Percentiles rank a stretch among this genome's conserved stretches.
These are phyloP conservation scores for Olyra latifolia DNA, from an alignment of 176 grass and related monocot genomes.

Conservation along the genomic window DNA sequence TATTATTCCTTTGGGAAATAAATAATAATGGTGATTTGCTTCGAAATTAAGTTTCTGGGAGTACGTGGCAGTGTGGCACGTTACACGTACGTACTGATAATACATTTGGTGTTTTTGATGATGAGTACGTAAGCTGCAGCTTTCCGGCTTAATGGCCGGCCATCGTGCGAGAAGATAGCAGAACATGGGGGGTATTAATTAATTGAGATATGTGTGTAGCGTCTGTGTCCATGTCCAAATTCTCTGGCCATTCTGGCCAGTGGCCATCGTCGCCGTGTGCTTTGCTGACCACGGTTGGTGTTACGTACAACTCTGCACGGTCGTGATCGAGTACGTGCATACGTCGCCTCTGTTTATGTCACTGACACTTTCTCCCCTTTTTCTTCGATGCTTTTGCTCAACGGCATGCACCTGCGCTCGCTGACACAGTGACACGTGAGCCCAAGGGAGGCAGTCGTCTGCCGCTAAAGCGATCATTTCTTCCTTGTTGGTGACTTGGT, in stretches of 20 bases:
- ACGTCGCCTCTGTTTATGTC: too few species aligned
- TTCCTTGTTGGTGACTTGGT: too few species aligned
- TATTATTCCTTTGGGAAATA: neutral
- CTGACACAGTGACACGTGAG: too few species aligned
- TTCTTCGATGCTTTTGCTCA: too few species aligned
- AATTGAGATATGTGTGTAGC: neutral
- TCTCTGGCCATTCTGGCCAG: neutral
- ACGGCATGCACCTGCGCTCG: too few species aligned
- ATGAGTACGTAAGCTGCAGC: neutral
- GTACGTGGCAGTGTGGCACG: neutral
- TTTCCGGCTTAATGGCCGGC: conserved; percentile 2
- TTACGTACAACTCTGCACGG: neutral
- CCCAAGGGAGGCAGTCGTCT: too few species aligned
- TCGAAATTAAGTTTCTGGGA: neutral
- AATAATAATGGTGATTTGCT: conserved; percentile 8
- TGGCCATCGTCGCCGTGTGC: neutral
- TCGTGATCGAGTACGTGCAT: neutral
- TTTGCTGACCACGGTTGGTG: neutral
- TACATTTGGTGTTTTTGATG: neutral
- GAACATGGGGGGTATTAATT: neutral
- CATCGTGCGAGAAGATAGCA: neutral
- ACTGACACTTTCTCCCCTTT: too few species aligned
- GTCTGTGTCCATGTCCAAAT: neutral
- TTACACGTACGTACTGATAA: neutral
- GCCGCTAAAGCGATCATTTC: too few species aligned